Conservation (phyloP, 2,329 filamentous ascomycete genomes). For the Cercospora brassicicola region DNA sequence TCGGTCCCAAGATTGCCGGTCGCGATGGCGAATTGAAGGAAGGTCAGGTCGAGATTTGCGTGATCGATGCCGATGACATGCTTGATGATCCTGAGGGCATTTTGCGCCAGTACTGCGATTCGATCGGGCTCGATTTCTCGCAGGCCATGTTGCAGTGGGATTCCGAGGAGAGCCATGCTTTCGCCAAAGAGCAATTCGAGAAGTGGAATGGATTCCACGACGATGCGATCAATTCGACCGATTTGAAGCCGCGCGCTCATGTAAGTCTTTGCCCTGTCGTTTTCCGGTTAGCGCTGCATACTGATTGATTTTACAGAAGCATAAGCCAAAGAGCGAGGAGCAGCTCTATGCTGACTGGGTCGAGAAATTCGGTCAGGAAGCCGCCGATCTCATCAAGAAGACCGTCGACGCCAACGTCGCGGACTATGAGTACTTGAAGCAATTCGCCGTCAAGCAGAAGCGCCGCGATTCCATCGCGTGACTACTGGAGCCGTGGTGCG, state of each 20-base stretch:
- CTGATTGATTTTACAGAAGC: conserved; percentile 42
- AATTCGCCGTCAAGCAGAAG: conserved; percentile 57
- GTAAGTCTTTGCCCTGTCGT: conserved; percentile 43
- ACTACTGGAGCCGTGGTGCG: conserved; percentile 12
- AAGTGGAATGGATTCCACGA: conserved; percentile 98
- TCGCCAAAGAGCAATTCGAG: conserved; percentile 76
- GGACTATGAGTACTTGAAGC: conserved; percentile 80
- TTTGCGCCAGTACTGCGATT: conserved; percentile 76
- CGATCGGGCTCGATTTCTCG: conserved; percentile 73
- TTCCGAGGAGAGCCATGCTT: conserved; percentile 66
- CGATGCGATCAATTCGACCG: conserved; percentile 81
- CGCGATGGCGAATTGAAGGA: conserved; percentile 37
- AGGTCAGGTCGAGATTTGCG: conserved; percentile 65
- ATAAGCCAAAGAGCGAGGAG: conserved; percentile 65
- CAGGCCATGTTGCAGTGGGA: conserved; percentile 83
- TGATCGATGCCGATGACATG: conserved; percentile 91
- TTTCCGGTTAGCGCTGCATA: conserved; percentile 8
- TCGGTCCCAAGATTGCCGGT: conserved; percentile 65
- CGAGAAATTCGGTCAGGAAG: conserved; percentile 71
- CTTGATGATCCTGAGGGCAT: conserved; percentile 78
- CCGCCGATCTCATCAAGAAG: conserved; percentile 66
- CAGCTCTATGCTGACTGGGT: conserved; percentile 70
- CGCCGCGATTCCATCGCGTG: conserved; percentile 13
- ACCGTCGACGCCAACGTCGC: conserved; percentile 70
- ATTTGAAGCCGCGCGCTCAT: conserved; percentile 68